These are phyloP conservation scores for Lasiodiplodia theobromae DNA, from an alignment of 2,329 filamentous ascomycete species.

Conservation along the genomic window DNA sequence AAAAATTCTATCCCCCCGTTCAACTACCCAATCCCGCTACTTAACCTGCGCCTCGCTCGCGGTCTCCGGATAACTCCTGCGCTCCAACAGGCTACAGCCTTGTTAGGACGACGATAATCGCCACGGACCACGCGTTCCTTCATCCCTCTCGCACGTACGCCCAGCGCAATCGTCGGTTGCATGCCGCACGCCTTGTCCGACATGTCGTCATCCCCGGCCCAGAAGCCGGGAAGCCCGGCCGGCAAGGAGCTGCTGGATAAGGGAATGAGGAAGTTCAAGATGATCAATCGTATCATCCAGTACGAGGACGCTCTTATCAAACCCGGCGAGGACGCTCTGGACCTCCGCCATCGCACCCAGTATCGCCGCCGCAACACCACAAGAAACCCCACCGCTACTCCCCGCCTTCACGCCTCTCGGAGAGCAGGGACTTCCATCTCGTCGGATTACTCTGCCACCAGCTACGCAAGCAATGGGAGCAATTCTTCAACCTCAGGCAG, in stretches of 20 bases:
- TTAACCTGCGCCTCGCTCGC: background rate
- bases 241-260: background rate
- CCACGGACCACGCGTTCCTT: background rate
- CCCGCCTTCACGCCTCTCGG: no score
- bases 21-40: background rate
- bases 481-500: background rate
- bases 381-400: background rate
- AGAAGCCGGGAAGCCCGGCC: no score
- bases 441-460: background rate
- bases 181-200: slow-evolving; percentile 6
- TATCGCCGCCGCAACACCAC: background rate
- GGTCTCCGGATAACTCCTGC: background rate
- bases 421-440: background rate
- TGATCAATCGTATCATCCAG: background rate
- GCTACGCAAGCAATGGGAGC: background rate
- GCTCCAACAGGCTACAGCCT: background rate
- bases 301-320: slow-evolving; percentile 7
- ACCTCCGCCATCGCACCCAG: background rate
- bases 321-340: slow-evolving; percentile 11
- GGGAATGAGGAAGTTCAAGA: background rate
- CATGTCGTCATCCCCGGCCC: background rate
- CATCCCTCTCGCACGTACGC: background rate
- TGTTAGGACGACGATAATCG: background rate
- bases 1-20: background rate
- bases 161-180: background rate